These are phyloP conservation scores for Isochrysis galbana DNA, from an alignment of 78 protist species.

Conservation along the genomic window DNA sequence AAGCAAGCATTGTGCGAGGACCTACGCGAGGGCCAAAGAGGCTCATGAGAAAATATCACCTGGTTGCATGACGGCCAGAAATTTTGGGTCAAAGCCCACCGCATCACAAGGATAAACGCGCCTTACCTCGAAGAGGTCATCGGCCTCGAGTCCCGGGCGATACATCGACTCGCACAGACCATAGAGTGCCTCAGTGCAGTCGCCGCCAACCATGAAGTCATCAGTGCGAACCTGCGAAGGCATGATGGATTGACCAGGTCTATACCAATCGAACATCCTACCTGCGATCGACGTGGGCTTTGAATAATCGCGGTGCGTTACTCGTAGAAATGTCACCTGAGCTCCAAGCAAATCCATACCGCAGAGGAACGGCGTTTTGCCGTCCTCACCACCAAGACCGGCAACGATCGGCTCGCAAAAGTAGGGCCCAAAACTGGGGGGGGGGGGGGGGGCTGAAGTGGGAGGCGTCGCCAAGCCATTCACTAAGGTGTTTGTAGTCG, in stretches of 20 bases:
- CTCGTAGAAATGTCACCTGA: too few species aligned
- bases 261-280: too few species aligned
- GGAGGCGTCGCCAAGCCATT: too few species aligned
- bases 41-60: conserved; percentile 2
- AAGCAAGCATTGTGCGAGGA: conserved; percentile 35
- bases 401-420: conserved; percentile 22
- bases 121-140: background rate
- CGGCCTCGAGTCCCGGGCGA: background rate
- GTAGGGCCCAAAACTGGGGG: conserved; percentile 10
- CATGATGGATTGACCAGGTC: too few species aligned
- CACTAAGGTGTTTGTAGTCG: too few species aligned
- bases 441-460: background rate
- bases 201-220: conserved; percentile 34
- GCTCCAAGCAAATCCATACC: conserved; percentile 14
- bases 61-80: background rate
- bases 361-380: background rate
- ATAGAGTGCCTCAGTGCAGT: background rate
- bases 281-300: too few species aligned
- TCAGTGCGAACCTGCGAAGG: background rate
- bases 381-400: background rate
- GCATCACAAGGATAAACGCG: too few species aligned
- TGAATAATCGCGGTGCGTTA: too few species aligned
- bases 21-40: too few species aligned
- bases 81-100: too few species aligned
- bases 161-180: conserved; percentile 36